These are phyloP conservation scores for Middelhovenomyces tepae DNA, from an alignment of 805 yeast species.

Conservation along the genomic window DNA sequence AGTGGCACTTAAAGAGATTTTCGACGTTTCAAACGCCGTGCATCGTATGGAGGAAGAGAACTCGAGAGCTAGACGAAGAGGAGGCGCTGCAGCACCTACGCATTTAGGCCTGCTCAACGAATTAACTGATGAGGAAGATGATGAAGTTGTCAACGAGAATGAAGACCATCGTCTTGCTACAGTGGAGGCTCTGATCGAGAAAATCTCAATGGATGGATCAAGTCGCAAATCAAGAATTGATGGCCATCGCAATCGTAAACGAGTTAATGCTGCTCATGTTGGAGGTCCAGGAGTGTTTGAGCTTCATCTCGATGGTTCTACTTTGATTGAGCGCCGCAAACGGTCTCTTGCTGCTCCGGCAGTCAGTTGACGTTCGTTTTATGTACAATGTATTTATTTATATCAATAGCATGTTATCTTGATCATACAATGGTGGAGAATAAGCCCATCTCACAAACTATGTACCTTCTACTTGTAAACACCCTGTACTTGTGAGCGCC, in stretches of 20 bases:
- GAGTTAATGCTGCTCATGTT: too few relatives aligned
- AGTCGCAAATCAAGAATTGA: background rate
- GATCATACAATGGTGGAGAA: too few relatives aligned
- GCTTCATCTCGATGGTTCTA: constrained; percentile 54
- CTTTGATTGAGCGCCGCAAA: constrained; percentile 53
- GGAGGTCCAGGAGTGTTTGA: constrained; percentile 33
- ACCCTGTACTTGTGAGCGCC: too few relatives aligned
- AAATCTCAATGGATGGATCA: background rate
- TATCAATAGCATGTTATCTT: too few relatives aligned
- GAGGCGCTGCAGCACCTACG: background rate
- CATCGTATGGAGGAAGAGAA: constrained; percentile 76
- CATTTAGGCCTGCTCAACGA: background rate
- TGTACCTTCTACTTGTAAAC: too few relatives aligned
- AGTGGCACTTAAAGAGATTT: constrained; percentile 74
- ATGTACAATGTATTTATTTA: too few relatives aligned
- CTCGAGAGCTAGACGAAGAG: too few relatives aligned
- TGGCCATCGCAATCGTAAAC: background rate
- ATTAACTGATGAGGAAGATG: constrained; percentile 4
- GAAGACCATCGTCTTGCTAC: too few relatives aligned
- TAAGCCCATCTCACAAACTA: too few relatives aligned
- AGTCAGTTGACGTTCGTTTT: too few relatives aligned
- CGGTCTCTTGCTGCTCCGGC: too few relatives aligned
- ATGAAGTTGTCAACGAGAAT: constrained; percentile 1
- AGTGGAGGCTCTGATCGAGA: background rate
- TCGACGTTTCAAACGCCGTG: constrained; percentile 78